Percentiles rank a stretch among this genome's conserved stretches.
Evolutionary conservation across 768 basidiomycete species (phyloP).

Genomic region (Ramaria sp.): DNA sequence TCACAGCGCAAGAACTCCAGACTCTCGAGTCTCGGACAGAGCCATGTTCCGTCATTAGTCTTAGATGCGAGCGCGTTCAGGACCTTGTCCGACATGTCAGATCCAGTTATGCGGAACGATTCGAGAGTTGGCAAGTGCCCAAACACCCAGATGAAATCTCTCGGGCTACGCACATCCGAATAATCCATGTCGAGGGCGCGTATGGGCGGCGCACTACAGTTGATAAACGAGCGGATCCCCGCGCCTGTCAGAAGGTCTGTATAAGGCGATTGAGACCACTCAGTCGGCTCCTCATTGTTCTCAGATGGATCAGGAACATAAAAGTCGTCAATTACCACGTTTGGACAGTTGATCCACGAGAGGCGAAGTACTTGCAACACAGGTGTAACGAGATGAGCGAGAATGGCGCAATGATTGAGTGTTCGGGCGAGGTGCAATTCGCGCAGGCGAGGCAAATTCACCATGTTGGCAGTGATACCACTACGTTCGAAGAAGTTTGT

Average conservation of each 20-base stretch:
- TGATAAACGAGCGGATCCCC: conserved; percentile 59
- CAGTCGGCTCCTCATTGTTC: conserved; percentile 60
- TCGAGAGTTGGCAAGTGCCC: conserved; percentile 40
- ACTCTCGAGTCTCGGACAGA: conserved; percentile 1
- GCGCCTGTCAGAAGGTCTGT: conserved; percentile 74
- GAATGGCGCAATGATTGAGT: conserved; percentile 51
- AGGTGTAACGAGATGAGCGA: conserved; percentile 55
- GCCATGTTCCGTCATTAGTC: not conserved
- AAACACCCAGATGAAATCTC: conserved; percentile 65
- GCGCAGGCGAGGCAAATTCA: conserved; percentile 46
- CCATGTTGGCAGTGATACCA: conserved; percentile 24
- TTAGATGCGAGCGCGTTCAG: conserved; percentile 36
- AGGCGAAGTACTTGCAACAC: conserved; percentile 50
- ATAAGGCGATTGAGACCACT: conserved; percentile 67
- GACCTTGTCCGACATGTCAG: conserved; percentile 72
- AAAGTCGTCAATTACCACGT: conserved; percentile 21
- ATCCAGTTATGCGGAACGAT: conserved; percentile 65
- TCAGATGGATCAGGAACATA: conserved; percentile 46
- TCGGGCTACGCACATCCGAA: conserved; percentile 66
- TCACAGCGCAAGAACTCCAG: conserved; percentile 6
- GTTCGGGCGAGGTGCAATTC: conserved; percentile 46
- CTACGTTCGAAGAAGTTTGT: conserved; percentile 18
- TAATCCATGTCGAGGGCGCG: conserved; percentile 66
- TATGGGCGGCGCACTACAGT: conserved; percentile 51
- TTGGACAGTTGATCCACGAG: conserved; percentile 39